Evolutionary conservation across 208 protist genomes (phyloP), one percentile per base, ranked within the genome.

Genomic region (Angomonas deanei): DNA sequence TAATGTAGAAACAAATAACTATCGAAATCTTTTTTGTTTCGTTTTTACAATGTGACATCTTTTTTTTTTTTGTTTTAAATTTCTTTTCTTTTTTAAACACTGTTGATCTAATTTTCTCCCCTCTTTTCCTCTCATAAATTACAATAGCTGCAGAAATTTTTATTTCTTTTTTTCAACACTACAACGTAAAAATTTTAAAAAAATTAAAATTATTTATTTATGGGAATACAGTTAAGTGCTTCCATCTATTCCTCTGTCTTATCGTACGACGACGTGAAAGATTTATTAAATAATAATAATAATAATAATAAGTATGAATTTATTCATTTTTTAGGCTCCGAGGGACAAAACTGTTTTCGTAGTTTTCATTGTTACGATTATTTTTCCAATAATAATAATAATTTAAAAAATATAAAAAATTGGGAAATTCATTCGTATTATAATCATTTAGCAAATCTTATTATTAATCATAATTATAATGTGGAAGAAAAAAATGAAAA

Each of bases 331-430:
- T 77, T 94, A 0, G 74, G 83, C 8, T 73, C 61, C 3, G 73
- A 86, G 38, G 74, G 82, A 8, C 70, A 82, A 0, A 85, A 77
- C 68, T 85, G 78, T 64, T 87, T 89, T 49, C 64, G 80, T 13
- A 88, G 78, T 5, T 81, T 94, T 19, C 83, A 79, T 39, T 94
- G 88, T 64, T 54, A 66, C 0, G 5, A 61, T 8, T 72, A 64
- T 17, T 62, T 60, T 0, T 15, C 28, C 27, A 13, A 66, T 17
- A 36, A 61, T 15, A 42, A 42, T 42, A 42, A 15, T 42, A 42
- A 42, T 42, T n/a, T n/a, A n/a, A 42, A 42, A n/a, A 42, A 42
- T n/a, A 42, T n/a, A 42, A 42, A 42, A 42, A 15, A n/a, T 42
- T 42, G 36, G 36, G 11, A n/a, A 8, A n/a, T 15, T 42, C 15